Evolutionary conservation across 371 early-diverging fungal species (phyloP), one percentile per base, ranked within the genome.

Genomic region (Rhizopus sp.): DNA sequence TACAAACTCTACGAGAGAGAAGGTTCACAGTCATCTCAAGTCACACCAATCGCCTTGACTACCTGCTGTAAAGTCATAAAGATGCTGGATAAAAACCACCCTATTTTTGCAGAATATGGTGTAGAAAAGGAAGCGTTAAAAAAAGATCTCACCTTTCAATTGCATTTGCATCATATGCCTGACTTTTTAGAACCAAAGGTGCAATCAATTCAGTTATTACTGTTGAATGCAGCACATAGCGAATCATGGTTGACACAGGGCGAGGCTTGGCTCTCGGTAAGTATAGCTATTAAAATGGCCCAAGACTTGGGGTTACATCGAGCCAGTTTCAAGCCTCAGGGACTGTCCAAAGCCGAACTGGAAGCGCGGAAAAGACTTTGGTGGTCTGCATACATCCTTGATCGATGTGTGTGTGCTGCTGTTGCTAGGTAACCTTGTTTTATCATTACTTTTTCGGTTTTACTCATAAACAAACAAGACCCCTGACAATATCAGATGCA

Each of bases 361-460:
- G 71, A 70, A 37, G 59, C 69, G 12, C 44, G 59, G 17, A 73
- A 63, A 44, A 64, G 73, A 46, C 32, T 78, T 39, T 78, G 78
- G 78, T 78, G 78, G 78, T 66, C 68, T 8, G 69, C 72, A 16
- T 78, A 78, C 53, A 55, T 69, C 35, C 59, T 71, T 50, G 78
- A 78, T 50, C 68, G 73, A 17, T 75, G 69, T 68, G 64, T 75
- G 8, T 69, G 73, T 57, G 73, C 71, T 8, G 57, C 68, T n/a
- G 40, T 75, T n/a, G 75, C 72, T 46, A 70, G 77, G 77, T 77
- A 70, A 38, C 10, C 8, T 16, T n/a, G 17, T 16, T 15, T 34
- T 10, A 52, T 39, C 9, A 17, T 39, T 52, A 38, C 16, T 38
- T 38, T 29, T 52, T 39, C 13, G 8, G 17, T 29, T 30, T 30